These are phyloP conservation scores for Claviceps spartinae DNA, from an alignment of 2,329 filamentous ascomycete species.

Conservation along the genomic window DNA sequence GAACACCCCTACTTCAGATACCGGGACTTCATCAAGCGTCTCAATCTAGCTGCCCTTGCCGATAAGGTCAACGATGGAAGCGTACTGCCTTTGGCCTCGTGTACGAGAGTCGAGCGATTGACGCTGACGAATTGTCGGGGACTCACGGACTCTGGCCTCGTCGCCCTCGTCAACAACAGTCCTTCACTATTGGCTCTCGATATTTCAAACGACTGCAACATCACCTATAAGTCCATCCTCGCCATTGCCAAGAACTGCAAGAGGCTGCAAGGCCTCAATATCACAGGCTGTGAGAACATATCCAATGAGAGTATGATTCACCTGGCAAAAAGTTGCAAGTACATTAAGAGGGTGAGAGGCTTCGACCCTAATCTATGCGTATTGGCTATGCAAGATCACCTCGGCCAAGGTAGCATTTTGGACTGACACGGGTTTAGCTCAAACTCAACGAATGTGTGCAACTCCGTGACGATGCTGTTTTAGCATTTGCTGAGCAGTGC, in stretches of 20 bases:
- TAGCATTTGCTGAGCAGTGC: conserved; percentile 78
- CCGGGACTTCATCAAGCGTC: conserved; percentile 74
- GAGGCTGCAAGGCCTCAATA: conserved; percentile 81
- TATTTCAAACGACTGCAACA: conserved; percentile 70
- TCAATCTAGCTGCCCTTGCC: conserved; percentile 75
- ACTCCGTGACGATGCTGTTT: conserved; percentile 66
- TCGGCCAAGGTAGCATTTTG: not conserved
- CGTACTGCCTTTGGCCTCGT: conserved; percentile 64
- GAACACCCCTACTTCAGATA: conserved; percentile 77
- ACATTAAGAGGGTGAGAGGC: conserved; percentile 64
- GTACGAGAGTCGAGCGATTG: conserved; percentile 82
- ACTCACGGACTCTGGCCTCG: conserved; percentile 73
- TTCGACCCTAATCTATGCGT: too few species aligned
- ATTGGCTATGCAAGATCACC: not conserved
- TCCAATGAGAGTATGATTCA: conserved; percentile 74
- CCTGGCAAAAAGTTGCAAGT: conserved; percentile 69
- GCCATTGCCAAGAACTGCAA: conserved; percentile 70
- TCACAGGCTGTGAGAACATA: conserved; percentile 72
- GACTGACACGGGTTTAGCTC: conserved; percentile 36
- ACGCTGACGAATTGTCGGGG: conserved; percentile 82
- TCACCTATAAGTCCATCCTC: conserved; percentile 70
- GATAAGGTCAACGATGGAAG: conserved; percentile 76
- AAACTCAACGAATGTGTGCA: conserved; percentile 91
- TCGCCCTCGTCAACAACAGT: conserved; percentile 66
- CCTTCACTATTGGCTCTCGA: conserved; percentile 76